phyloP scores from a whole-genome alignment of 2,329 filamentous ascomycete species.

The Claviceps paspali region DNA sequence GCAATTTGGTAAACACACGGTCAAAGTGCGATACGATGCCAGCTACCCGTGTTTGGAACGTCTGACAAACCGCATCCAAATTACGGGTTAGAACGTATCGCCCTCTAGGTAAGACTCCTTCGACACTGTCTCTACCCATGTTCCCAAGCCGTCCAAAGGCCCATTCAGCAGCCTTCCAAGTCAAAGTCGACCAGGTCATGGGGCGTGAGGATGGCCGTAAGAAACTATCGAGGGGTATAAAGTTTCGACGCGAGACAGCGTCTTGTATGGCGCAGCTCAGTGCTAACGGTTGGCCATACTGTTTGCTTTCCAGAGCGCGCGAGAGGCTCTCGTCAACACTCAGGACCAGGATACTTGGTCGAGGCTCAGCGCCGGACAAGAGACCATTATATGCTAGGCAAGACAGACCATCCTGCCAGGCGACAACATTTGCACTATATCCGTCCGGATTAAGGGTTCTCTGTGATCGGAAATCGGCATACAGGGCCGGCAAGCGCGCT shows the following conservation, averaged over 20 bases:
- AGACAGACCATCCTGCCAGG: slow-evolving; percentile 65
- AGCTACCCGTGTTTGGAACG: slow-evolving; percentile 30
- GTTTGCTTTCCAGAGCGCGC: slow-evolving; percentile 55
- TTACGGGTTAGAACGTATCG: slow-evolving; percentile 52
- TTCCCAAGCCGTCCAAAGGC: slow-evolving; percentile 56
- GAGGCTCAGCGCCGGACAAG: slow-evolving; percentile 24
- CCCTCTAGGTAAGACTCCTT: slow-evolving; percentile 43
- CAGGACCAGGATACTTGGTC: slow-evolving; percentile 35
- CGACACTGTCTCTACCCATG: slow-evolving; percentile 27
- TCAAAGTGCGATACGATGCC: slow-evolving; percentile 40
- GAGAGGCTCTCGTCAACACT: slow-evolving; percentile 48
- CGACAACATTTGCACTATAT: slow-evolving; percentile 62
- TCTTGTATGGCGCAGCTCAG: slow-evolving; percentile 66
- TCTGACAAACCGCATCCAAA: slow-evolving; percentile 41
- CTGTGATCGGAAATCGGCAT: slow-evolving; percentile 71
- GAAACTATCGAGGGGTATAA: slow-evolving; percentile 60
- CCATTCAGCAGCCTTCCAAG: slow-evolving; percentile 63
- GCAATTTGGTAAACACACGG: slow-evolving; percentile 49
- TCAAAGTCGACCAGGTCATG: slow-evolving; percentile 50
- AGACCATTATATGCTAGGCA: slow-evolving; percentile 49
- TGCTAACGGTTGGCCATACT: slow-evolving; percentile 69
- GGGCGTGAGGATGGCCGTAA: slow-evolving; percentile 47
- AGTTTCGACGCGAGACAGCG: slow-evolving; percentile 49
- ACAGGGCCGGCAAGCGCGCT: slow-evolving; percentile 68
- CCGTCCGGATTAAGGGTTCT: slow-evolving; percentile 69